A percentile compares a stretch with the other conserved stretches of the same genome.
These are phyloP conservation scores for Beta vulgaris DNA, from an alignment of 148 eudicot species.

Conservation along the genomic window DNA sequence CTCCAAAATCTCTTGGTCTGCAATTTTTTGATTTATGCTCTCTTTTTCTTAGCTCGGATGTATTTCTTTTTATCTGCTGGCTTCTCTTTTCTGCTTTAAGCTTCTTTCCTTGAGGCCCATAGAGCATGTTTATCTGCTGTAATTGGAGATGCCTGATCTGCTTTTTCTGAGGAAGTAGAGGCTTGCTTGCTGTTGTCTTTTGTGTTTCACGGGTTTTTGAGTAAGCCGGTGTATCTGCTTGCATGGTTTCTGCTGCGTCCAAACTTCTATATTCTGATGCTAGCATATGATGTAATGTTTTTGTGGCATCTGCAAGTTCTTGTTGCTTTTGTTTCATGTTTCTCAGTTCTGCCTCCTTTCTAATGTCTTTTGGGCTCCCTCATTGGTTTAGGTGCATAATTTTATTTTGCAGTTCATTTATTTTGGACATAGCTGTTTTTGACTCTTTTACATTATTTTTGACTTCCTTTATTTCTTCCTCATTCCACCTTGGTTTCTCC, in stretches of 20 bases:
- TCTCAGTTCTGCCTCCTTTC: constrained; percentile 19
- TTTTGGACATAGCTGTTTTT: constrained; percentile 23
- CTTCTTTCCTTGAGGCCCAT: constrained; percentile 47
- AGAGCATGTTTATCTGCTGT: constrained; percentile 25
- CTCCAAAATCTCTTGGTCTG: no score
- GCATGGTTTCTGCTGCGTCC: constrained; percentile 20
- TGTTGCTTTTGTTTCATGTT: constrained; percentile 28
- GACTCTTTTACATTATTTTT: constrained; percentile 23
- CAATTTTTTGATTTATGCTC: constrained; percentile 14
- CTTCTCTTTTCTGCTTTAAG: constrained; percentile 30
- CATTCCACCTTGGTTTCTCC: constrained; percentile 26
- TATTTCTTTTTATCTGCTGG: constrained; percentile 32
- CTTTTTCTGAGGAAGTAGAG: constrained; percentile 33
- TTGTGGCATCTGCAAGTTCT: constrained; percentile 18
- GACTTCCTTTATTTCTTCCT: constrained; percentile 26
- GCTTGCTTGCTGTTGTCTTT: constrained; percentile 29
- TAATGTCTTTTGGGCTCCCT: constrained; percentile 17
- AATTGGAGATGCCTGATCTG: constrained; percentile 20
- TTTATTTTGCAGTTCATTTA: constrained; percentile 33
- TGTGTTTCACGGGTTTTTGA: constrained; percentile 24
- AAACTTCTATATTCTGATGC: constrained; percentile 21
- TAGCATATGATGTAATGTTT: constrained; percentile 23
- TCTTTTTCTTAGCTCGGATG: constrained; percentile 29
- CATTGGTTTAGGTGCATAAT: constrained; percentile 22
- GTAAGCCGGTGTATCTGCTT: constrained; percentile 3